Evolutionary conservation across 1,139 yeast species (phyloP).

Genomic region (Blastobotrys proliferans): DNA sequence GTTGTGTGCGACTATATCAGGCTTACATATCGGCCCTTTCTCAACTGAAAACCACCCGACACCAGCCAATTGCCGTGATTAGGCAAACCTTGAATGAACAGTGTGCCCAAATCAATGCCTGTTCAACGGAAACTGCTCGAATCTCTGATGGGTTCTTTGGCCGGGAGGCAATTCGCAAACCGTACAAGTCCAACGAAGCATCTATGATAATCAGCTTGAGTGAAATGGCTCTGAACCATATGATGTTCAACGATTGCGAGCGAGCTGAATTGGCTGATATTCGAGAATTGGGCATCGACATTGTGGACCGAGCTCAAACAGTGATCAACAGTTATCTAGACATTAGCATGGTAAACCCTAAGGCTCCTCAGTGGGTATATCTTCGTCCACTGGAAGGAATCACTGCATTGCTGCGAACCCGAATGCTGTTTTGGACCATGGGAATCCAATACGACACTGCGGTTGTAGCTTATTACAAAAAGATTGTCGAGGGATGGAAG

Average conservation of each 20-base stretch:
- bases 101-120: background rate
- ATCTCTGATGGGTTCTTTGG: conserved; percentile 1
- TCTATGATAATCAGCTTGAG: background rate
- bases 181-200: background rate
- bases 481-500: conserved; percentile 9
- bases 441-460: conserved; percentile 1
- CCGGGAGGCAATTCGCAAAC: conserved; percentile 1
- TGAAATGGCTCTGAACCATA: conserved; percentile 4
- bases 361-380: conserved; percentile 9
- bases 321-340: conserved; percentile 2
- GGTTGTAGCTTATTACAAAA: conserved; percentile 3
- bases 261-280: background rate
- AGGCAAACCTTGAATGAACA: background rate
- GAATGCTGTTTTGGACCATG: conserved; percentile 9
- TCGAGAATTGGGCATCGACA: conserved; percentile 1
- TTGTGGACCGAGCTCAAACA: background rate
- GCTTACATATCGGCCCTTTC: background rate
- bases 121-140: background rate
- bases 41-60: background rate
- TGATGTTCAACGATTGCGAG: conserved; percentile 1
- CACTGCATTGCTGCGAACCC: conserved; percentile 5
- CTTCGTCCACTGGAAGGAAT: conserved; percentile 8
- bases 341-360: conserved; percentile 2
- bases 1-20: background rate
- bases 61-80: background rate